A percentile compares a stretch with the other conserved stretches of the same genome.
Evolutionary conservation across 2,329 filamentous ascomycete species (phyloP).

Genomic region (Botrytis pseudocinerea): DNA sequence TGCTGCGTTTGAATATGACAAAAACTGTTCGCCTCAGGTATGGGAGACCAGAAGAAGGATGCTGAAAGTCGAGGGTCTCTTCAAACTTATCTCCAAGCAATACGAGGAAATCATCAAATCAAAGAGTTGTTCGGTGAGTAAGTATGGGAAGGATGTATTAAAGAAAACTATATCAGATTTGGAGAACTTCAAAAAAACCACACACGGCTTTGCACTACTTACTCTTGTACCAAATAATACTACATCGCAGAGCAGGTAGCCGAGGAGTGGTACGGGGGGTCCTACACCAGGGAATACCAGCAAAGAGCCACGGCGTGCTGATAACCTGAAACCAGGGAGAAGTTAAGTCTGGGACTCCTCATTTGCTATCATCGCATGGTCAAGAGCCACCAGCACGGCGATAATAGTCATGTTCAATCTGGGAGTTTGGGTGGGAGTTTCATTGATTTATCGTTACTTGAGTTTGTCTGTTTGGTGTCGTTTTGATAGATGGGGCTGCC

Average conservation of each 20-base stretch:
- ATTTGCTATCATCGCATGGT: background rate
- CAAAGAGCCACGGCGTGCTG: background rate
- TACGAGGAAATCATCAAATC: background rate
- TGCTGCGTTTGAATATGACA: background rate
- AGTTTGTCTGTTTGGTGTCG: background rate
- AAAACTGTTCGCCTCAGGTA: background rate
- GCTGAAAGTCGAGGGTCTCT: background rate
- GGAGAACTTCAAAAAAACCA: no score
- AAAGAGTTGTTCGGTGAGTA: background rate
- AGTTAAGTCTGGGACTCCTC: background rate
- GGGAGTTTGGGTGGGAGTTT: background rate
- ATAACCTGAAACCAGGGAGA: background rate
- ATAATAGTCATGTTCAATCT: background rate
- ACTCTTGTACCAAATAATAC: background rate
- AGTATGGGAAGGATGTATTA: no score
- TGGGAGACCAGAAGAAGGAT: background rate
- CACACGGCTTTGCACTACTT: background rate
- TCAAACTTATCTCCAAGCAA: fast-evolving
- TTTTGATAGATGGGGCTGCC: background rate
- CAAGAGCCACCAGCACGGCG: background rate
- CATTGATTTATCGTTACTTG: background rate
- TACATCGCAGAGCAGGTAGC: background rate
- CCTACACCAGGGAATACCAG: background rate
- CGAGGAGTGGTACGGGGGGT: no score
- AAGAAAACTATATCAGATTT: background rate